A percentile compares a stretch with the other conserved stretches of the same genome.
phyloP scores from a whole-genome alignment of 2,329 filamentous ascomycete species.

The Monilinia laxa region DNA sequence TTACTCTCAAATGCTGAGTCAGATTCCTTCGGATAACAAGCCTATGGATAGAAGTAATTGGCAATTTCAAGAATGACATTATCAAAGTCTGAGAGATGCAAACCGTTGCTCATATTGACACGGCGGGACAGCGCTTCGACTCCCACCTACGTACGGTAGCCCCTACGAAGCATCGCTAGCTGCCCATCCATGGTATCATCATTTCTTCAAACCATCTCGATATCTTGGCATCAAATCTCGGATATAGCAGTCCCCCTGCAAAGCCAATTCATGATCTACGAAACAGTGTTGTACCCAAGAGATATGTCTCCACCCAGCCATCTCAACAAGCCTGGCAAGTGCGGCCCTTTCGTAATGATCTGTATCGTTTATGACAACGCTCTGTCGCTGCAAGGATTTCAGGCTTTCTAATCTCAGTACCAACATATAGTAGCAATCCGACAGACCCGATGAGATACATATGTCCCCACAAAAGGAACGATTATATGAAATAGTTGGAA shows the following conservation, averaged over 20 bases:
- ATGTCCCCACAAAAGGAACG: slow-evolving; percentile 19
- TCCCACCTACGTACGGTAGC: too few species aligned
- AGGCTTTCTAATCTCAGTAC: neutral
- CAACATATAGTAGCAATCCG: neutral
- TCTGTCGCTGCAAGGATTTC: neutral
- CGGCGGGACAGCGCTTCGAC: too few species aligned
- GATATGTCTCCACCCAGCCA: slow-evolving; percentile 3
- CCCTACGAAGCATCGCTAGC: too few species aligned
- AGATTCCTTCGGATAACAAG: neutral
- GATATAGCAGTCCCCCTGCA: slow-evolving; percentile 8
- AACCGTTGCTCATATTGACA: neutral
- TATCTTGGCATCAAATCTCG: slow-evolving; percentile 18
- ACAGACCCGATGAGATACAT: neutral
- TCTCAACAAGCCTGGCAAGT: slow-evolving; percentile 6
- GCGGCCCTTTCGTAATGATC: slow-evolving; percentile 15
- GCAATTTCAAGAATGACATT: slow-evolving; percentile 4
- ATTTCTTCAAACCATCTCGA: slow-evolving; percentile 7
- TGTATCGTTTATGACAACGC: slow-evolving; percentile 5
- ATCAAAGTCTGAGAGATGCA: neutral
- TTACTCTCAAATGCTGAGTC: neutral
- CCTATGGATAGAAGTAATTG: neutral
- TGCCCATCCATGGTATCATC: neutral
- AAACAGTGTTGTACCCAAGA: slow-evolving; percentile 7
- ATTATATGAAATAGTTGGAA: slow-evolving; percentile 7
- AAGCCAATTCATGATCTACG: slow-evolving; percentile 3